phyloP scores from a whole-genome alignment of 495 filamentous ascomycete genomes.

The Neurospora sp. region DNA sequence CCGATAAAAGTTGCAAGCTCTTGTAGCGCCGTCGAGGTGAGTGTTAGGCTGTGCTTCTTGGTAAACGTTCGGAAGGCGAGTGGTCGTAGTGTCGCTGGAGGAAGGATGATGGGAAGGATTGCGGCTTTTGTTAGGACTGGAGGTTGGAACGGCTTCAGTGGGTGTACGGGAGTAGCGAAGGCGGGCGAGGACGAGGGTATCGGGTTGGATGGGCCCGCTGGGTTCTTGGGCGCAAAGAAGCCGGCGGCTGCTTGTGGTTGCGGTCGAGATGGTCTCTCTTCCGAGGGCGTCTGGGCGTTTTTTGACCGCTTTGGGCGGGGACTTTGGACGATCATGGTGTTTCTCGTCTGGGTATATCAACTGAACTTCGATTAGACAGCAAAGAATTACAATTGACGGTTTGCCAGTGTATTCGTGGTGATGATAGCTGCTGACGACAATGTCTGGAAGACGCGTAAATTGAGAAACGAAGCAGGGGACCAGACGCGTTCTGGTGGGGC shows the following conservation, averaged over 20 bases:
- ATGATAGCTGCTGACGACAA: not conserved
- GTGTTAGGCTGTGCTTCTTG: conserved; percentile 91
- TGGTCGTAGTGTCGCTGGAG: conserved; percentile 75
- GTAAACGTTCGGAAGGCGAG: conserved; percentile 93
- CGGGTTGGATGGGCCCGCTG: conserved; percentile 25
- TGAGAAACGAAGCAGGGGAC: conserved; percentile 10
- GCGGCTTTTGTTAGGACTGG: conserved; percentile 52
- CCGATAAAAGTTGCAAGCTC: conserved; percentile 82
- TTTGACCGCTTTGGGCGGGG: conserved; percentile 12
- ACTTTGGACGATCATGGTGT: conserved; percentile 20
- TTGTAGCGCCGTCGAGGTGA: conserved; percentile 79
- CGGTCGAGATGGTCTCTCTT: conserved; percentile 17
- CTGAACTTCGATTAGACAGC: no score
- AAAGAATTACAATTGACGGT: not conserved
- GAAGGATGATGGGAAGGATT: conserved; percentile 79
- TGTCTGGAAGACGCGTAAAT: conserved; percentile 20
- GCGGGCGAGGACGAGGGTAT: conserved; percentile 84
- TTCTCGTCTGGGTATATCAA: not conserved
- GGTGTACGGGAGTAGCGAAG: conserved; percentile 74
- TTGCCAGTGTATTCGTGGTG: not conserved
- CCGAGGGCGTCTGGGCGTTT: conserved; percentile 5
- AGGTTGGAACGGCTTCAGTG: conserved; percentile 49
- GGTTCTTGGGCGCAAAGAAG: conserved; percentile 31
- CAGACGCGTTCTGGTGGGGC: conserved; percentile 21
- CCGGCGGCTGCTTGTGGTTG: conserved; percentile 17